Evolutionary conservation across 768 basidiomycete species (phyloP).

Genomic region (Tulasnella sp.): DNA sequence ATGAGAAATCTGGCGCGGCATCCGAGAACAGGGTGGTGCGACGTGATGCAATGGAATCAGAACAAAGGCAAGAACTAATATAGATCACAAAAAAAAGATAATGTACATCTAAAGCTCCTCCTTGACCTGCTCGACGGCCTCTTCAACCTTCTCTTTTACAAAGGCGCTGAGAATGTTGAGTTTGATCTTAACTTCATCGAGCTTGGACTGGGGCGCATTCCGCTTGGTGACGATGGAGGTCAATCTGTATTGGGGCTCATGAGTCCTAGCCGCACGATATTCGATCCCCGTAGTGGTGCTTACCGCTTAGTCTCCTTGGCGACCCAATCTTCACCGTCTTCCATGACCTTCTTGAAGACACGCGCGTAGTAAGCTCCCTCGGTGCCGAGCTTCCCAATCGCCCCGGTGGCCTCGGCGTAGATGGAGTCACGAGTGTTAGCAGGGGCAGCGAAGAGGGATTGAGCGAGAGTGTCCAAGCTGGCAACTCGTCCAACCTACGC

Average conservation of each 20-base stretch:
- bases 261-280: background rate
- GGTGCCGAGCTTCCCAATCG: conserved; percentile 41
- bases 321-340: conserved; percentile 60
- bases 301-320: conserved; percentile 80
- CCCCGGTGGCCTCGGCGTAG: conserved; percentile 46
- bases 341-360: conserved; percentile 79
- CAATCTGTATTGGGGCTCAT: conserved; percentile 37
- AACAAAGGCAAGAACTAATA: background rate
- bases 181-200: conserved; percentile 91
- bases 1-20: background rate
- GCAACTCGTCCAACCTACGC: conserved; percentile 67
- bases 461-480: conserved; percentile 66
- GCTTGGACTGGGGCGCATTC: conserved; percentile 59
- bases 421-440: conserved; percentile 47
- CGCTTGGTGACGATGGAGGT: conserved; percentile 67
- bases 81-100: background rate
- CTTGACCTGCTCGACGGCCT: conserved; percentile 21
- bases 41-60: background rate
- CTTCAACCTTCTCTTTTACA: conserved; percentile 24
- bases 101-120: conserved; percentile 13
- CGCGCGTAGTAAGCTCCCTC: conserved; percentile 70
- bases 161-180: conserved; percentile 73
- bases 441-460: conserved; percentile 55
- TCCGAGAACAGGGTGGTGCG: too few relatives aligned
- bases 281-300: conserved; percentile 20